Evolutionary conservation across 768 basidiomycete species (phyloP), one percentile per base, ranked within the genome.

Genomic region (Lactifluus subvellereus): DNA sequence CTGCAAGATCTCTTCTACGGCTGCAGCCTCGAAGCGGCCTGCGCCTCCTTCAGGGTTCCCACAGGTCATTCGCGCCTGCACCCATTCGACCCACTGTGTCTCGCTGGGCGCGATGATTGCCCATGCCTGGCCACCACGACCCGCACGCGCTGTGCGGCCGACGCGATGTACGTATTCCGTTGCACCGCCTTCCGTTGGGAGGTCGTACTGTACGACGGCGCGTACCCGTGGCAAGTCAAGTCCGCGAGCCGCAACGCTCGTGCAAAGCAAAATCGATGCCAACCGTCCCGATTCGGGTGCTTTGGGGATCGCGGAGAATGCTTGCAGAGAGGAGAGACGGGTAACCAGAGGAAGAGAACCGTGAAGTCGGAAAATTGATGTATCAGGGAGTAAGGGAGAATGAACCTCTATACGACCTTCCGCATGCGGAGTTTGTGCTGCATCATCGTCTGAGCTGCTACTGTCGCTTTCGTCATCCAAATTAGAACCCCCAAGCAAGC

Each of bases 101-200:
- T 99, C 97, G 67, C 84, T 89, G 0, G 94, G 94, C 1, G 86
- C 79, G 45, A 98, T 85, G 60, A 99, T 85, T 61, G 88, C 87
- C 94, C 95, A 98, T 2, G 95, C 93, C 73, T 98, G 93, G 63
- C 97, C 97, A 30, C 92, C 91, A 68, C 88, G 91, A 14, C 97
- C 97, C 8, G 89, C 95, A 73, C 97, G 92, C 14, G 97, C 97
- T 3, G 97, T 99, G 55, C 97, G 87, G 33, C 97, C 97, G 8
- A 98, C 92, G 52, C 97, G 84, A 76, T 99, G 97, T 10, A 99
- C 86, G 69, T 99, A 98, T 72, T 99, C 97, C 11, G 89, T 97
- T 32, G 87, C 87, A 10, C 97, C 96, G 18, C 94, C 91, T 77
- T 99, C 97, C 0, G 97, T 98, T 0, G 97, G 96, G 22, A 98